Percentiles rank a stretch among this genome's conserved stretches.
Conservation (phyloP, 352 stramenopile species). For the Globisporangium nunn region DNA sequence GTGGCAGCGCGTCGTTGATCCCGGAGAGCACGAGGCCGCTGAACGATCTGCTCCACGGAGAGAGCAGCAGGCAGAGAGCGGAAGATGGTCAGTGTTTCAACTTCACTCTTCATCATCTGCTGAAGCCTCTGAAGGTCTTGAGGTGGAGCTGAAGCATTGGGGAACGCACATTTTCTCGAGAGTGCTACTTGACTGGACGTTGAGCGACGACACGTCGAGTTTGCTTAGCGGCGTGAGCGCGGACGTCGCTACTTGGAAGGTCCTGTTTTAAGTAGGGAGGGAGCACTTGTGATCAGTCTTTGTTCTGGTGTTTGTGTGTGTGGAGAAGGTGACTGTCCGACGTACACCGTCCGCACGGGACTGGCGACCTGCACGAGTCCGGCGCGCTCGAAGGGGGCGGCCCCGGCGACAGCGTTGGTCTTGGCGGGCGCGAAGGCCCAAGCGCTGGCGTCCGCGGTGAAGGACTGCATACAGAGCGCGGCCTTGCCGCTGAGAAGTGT, state of each 20-base stretch:
- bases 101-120: too few relatives aligned
- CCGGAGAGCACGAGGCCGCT: constrained; percentile 34
- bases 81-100: neutral
- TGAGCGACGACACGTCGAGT: constrained; percentile 63
- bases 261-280: constrained; percentile 9
- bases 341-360: constrained; percentile 36
- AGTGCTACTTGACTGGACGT: constrained; percentile 37
- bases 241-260: constrained; percentile 33
- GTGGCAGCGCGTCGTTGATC: constrained; percentile 39
- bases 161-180: constrained; percentile 32
- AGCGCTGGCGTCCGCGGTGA: constrained; percentile 21
- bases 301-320: neutral
- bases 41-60: constrained; percentile 17
- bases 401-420: constrained; percentile 36
- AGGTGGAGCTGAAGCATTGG: too few relatives aligned
- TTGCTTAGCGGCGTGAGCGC: constrained; percentile 27
- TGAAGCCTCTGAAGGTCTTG: neutral
- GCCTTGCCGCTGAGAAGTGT: constrained; percentile 61
- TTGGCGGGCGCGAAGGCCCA: constrained; percentile 56
- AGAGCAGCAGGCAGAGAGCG: neutral
- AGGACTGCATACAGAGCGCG: constrained; percentile 57
- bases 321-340: neutral
- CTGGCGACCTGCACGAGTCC: constrained; percentile 56
- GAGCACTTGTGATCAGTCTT: neutral
- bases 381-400: constrained; percentile 59